Percentiles rank a stretch among this genome's conserved stretches.
Evolutionary conservation across 2,329 filamentous ascomycete genomes (phyloP).

Genomic region (Ceratocystis huliohia): DNA sequence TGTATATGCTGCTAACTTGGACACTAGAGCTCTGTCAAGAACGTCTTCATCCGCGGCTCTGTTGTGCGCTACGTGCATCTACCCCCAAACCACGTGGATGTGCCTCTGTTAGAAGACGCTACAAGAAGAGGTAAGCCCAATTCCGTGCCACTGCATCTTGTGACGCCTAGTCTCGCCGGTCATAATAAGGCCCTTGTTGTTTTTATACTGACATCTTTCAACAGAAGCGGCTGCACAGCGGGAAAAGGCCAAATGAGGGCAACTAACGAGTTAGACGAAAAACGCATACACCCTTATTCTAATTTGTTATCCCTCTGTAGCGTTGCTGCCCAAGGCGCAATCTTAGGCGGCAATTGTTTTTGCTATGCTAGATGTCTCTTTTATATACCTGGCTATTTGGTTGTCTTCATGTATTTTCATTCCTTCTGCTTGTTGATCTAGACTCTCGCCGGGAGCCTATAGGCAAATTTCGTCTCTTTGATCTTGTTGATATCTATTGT

Average conservation of each 20-base stretch:
- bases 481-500: neutral
- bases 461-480: neutral
- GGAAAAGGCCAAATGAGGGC: constrained; percentile 40
- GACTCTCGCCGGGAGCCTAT: neutral
- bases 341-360: constrained; percentile 9
- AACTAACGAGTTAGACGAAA: constrained; percentile 1
- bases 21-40: constrained; percentile 62
- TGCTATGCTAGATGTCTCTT: constrained; percentile 5
- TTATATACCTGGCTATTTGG: constrained; percentile 6
- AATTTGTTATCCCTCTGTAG: constrained; percentile 6
- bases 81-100: constrained; percentile 69
- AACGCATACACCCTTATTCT: constrained; percentile 6
- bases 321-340: constrained; percentile 2
- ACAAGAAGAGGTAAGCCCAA: constrained; percentile 59
- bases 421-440: constrained; percentile 4
- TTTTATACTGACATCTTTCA: constrained; percentile 6
- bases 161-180: too few relatives aligned
- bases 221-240: constrained; percentile 46
- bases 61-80: constrained; percentile 89
- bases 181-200: neutral
- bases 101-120: constrained; percentile 77
- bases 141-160: neutral
- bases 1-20: neutral
- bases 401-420: constrained; percentile 4
- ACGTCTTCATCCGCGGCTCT: constrained; percentile 87